Evolutionary conservation across 2,329 filamentous ascomycete species (phyloP), one percentile per base, ranked within the genome.

Genomic region (Ophiostoma piceae): DNA sequence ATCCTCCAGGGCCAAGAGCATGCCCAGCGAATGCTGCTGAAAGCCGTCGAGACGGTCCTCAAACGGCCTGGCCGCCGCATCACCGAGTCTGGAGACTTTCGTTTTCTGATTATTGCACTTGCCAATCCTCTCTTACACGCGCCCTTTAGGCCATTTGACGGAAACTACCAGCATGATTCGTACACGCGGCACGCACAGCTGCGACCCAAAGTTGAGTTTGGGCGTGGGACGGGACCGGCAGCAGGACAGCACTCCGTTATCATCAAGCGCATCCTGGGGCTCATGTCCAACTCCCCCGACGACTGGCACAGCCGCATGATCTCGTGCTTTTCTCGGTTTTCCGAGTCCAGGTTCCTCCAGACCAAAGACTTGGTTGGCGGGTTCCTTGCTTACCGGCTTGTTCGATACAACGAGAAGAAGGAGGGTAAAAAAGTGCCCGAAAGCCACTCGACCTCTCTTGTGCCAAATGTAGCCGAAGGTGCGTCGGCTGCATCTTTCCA

Each of bases 301-400:
- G 85, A 90, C 71, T 94, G 91, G 74, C 93, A 96, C 75, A 88
- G 90, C 69, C 87, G 90, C 74, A 79, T 96, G 35, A 87, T 93
- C 11, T 85, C 85, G 7, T 97, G 92, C 92, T 88, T 96, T 74
- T 87, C 90, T 14, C 85, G 87, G 66, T 88, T 90, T 73, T 85
- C 90, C 0, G 84, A 89, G 69, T 77, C 81, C 16, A 87, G 90
- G 26, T 92, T 96, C 75, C 82, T 89, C 68, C 86, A 84, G 72
- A 82, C 87, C n/a, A 92, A 95, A 68, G 92, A 96, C 72, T 81
- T 97, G 29, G 83, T 92, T 0, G 85, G 89, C 19, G 87, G 88
- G 4, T 97, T 97, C 76, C 84, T 97, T 35, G 92, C 91, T 0
- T 93, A 96, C 76, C 85, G 94, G 11, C 81, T 97, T 70, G 85